phyloP scores from a whole-genome alignment of 768 basidiomycete genomes.

The Termitomyces sp. region DNA sequence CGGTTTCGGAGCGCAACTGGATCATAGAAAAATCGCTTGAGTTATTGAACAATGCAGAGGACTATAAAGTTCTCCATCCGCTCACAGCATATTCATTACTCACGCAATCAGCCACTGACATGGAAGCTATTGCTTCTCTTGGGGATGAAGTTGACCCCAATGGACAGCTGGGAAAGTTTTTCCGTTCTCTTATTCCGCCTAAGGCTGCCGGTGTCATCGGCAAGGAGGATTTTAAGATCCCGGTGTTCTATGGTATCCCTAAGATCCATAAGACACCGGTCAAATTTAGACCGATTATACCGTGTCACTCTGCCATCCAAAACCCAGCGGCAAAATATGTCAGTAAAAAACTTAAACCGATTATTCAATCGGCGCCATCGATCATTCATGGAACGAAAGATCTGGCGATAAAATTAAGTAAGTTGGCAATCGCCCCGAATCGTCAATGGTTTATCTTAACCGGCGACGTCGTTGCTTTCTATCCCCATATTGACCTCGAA shows the following conservation, averaged over 20 bases:
- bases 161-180: background rate
- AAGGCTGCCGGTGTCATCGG: background rate
- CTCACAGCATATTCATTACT: background rate
- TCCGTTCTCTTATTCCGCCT: background rate
- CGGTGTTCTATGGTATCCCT: background rate
- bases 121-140: background rate
- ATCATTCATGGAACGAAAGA: background rate
- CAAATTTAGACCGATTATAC: background rate
- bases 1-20: background rate
- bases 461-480: too few relatives aligned
- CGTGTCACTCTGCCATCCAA: background rate
- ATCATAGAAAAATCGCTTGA: background rate
- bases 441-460: too few relatives aligned
- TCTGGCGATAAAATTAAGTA: too few relatives aligned
- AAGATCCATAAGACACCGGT: background rate
- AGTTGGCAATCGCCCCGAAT: too few relatives aligned
- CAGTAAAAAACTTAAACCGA: background rate
- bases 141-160: background rate
- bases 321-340: background rate
- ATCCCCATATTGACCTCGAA: too few relatives aligned
- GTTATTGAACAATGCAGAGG: background rate
- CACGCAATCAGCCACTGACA: background rate
- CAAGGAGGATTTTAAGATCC: background rate
- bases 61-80: background rate
- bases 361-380: background rate